A percentile compares a stretch with the other conserved stretches of the same genome.
These are phyloP conservation scores for Pontederia crassipes DNA, from an alignment of 176 grass and related monocot species.

Conservation along the genomic window DNA sequence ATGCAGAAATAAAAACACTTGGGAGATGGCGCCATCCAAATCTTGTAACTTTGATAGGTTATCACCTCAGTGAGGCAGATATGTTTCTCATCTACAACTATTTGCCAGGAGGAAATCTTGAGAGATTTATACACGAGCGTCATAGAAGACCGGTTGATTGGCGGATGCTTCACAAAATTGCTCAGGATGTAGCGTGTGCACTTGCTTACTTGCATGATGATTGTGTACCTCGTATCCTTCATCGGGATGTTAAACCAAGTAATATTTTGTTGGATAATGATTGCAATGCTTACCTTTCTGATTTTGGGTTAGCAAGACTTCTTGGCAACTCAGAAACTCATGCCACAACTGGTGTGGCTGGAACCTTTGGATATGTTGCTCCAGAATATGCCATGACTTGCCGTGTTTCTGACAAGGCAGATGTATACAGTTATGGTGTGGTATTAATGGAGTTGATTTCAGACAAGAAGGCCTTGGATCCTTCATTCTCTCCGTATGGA, in stretches of 20 bases:
- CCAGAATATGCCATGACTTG: conserved; percentile 98
- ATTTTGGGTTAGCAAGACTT: conserved; percentile 90
- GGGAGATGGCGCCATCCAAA: conserved; percentile 70
- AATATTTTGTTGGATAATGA: conserved; percentile 88
- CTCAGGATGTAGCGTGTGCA: conserved; percentile 77
- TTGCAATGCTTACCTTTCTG: conserved; percentile 72
- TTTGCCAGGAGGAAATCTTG: conserved; percentile 83
- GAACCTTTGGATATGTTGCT: conserved; percentile 94
- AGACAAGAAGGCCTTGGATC: conserved; percentile 84
- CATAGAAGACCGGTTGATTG: conserved; percentile 65
- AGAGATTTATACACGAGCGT: conserved; percentile 89
- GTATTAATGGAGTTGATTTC: conserved; percentile 88
- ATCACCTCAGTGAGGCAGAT: conserved; percentile 62
- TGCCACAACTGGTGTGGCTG: conserved; percentile 91
- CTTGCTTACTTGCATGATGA: conserved; percentile 75
- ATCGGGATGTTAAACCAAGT: conserved; percentile 89
- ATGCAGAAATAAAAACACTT: conserved; percentile 88
- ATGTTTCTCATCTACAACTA: conserved; percentile 99
- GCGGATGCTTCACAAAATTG: conserved; percentile 98
- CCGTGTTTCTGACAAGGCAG: conserved; percentile 94
- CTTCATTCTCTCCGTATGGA: conserved; percentile 94
- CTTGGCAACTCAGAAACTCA: conserved; percentile 95
- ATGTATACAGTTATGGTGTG: conserved; percentile 94
- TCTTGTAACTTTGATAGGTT: conserved; percentile 86
- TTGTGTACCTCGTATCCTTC: conserved; percentile 75